A percentile compares a stretch with the other conserved stretches of the same genome.
Conservation (phyloP, 2,329 filamentous ascomycete species). For the Penicillium sp. region DNA sequence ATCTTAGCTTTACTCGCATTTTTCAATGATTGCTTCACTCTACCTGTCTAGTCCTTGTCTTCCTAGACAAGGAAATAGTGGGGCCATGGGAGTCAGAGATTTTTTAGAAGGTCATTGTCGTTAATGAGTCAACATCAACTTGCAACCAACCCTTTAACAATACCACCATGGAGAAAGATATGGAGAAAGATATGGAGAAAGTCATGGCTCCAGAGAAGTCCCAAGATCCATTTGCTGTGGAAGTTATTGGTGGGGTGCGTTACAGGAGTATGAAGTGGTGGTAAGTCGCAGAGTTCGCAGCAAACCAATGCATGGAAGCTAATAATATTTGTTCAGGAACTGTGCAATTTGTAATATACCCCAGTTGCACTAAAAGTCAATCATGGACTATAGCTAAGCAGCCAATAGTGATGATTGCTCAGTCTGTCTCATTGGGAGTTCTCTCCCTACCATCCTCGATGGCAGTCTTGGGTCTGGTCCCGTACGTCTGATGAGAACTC, state of each 20-base stretch:
- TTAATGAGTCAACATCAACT: neutral
- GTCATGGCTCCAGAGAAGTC: neutral
- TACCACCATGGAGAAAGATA: neutral
- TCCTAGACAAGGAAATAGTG: neutral
- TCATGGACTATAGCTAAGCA: neutral
- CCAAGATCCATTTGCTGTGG: conserved; percentile 36
- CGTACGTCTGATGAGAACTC: conserved; percentile 30
- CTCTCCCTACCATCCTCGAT: conserved; percentile 54
- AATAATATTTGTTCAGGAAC: conserved; percentile 31
- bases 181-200: neutral
- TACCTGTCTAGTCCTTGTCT: neutral
- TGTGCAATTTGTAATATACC: conserved; percentile 36
- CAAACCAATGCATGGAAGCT: neutral
- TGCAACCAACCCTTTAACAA: neutral
- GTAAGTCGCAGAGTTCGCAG: conserved; percentile 12
- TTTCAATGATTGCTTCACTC: neutral
- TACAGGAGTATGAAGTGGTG: conserved; percentile 51
- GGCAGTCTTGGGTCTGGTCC: conserved; percentile 52
- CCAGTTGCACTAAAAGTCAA: neutral
- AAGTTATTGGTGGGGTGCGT: conserved; percentile 42
- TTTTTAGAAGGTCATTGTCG: neutral
- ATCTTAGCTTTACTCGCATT: neutral
- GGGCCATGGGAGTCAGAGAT: conserved; percentile 1
- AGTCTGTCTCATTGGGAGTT: conserved; percentile 57
- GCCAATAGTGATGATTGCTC: conserved; percentile 52